Base-by-base conservation (phyloP, 306 rosid species). In the Canavalia gladiata region DNA sequence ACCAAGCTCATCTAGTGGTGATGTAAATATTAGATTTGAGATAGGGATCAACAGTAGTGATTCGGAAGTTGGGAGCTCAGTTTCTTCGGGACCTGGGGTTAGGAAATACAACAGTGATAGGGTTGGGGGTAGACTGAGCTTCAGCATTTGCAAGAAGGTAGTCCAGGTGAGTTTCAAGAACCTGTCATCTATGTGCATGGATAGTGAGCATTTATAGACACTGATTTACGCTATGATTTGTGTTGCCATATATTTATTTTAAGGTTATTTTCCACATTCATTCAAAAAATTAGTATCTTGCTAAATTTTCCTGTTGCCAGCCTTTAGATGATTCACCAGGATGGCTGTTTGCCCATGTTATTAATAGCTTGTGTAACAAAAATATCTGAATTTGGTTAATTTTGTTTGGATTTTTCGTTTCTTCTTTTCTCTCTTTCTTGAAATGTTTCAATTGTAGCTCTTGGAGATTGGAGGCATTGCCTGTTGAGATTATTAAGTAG, bases 11-110 rank as follows among this genome's bases (percentile, higher is more conserved):
- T 87, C 97, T 62, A 94, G 92, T 60, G 97, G 91, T 56, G 97
- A 92, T 87, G 94, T 90, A 60, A 84, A 83, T 87, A 81, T 96
- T 87, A 88, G 97, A 87, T 91, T 96, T 75, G 99, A 96, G 88
- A 81, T 94, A 83, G 92, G 89, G 72, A 85, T 92, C 81, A 88
- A 91, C 77, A 83, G 74, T 33, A 86, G 80, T 13, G 86, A 85
- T 77, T 84, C 90, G 77, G 94, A 84, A 77, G 84, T 82, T 25
- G 94, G 90, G 76, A 86, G 88, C 83, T 41, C 93, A 31, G 68
- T 62, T 80, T 84, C 90, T 37, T 56, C 80, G 1, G 85, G 82
- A 71, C 75, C 56, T 31, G 89, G 81, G 12, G 86, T 81, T 81
- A 72, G 92, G 90, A 89, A 87, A 76, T 87, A 82, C 55, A 18